Evolutionary conservation across 768 basidiomycete species (phyloP).

Genomic region (Psilocybe sp.): DNA sequence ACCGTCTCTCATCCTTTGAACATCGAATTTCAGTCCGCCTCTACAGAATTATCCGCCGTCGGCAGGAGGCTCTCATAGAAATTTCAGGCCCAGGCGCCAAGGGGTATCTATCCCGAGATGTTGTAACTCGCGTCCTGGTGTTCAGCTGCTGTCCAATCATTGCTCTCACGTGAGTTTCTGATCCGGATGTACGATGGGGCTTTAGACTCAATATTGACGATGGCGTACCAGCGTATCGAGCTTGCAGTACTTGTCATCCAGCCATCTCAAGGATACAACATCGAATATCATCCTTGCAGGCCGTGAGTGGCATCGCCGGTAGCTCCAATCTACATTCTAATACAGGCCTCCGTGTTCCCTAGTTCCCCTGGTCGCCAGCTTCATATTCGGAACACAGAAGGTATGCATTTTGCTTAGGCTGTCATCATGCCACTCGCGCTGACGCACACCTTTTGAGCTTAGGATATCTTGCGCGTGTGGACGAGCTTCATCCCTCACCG

Average conservation of each 20-base stretch:
- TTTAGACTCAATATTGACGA: background rate
- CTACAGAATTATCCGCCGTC: background rate
- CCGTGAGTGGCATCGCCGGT: background rate
- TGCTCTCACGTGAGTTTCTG: slow-evolving; percentile 3
- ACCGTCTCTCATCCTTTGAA: no score
- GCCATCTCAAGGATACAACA: background rate
- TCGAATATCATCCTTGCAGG: slow-evolving; percentile 1
- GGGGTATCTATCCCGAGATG: background rate
- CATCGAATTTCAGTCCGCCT: background rate
- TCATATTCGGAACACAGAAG: slow-evolving; percentile 7
- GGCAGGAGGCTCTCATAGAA: background rate
- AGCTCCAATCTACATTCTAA: background rate
- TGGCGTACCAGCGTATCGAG: background rate
- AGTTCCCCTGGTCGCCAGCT: slow-evolving; percentile 4
- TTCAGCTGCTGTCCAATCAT: slow-evolving; percentile 5
- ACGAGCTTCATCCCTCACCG: background rate
- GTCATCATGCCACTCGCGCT: no score
- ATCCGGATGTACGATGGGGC: background rate
- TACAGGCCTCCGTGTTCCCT: background rate
- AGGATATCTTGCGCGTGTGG: slow-evolving; percentile 5
- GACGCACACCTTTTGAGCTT: no score
- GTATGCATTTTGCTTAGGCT: background rate
- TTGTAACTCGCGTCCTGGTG: background rate
- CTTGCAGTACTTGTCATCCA: background rate
- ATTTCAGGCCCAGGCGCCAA: background rate